These are phyloP conservation scores for Biscutella auriculata DNA, from an alignment of 441 rosid genomes.

Conservation along the genomic window DNA sequence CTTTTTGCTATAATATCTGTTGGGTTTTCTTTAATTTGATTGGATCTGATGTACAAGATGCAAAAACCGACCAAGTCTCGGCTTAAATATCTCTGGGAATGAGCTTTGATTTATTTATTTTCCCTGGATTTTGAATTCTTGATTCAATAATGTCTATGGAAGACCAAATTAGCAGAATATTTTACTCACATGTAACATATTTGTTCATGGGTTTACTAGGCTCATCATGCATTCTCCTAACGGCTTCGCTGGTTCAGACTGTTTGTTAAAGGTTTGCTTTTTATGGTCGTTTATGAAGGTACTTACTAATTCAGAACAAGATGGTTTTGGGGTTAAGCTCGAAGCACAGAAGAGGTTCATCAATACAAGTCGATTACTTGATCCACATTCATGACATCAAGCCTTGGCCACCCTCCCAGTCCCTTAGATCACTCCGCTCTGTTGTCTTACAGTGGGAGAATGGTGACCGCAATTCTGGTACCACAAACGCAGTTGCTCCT, in stretches of 20 bases:
- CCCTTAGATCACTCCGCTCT: conserved; percentile 73
- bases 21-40: background rate
- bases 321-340: conserved; percentile 61
- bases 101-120: too few species aligned
- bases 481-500: conserved; percentile 57
- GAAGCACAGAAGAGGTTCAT: conserved; percentile 45
- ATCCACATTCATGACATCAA: conserved; percentile 75
- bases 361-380: conserved; percentile 48
- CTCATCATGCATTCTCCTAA: conserved; percentile 6
- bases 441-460: conserved; percentile 87
- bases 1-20: background rate
- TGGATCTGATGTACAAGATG: conserved; percentile 7
- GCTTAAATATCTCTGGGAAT: background rate
- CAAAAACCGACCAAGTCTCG: background rate
- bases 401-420: conserved; percentile 99
- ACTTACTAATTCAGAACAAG: conserved; percentile 6
- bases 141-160: background rate
- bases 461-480: conserved; percentile 60
- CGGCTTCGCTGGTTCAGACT: background rate
- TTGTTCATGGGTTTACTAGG: background rate
- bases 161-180: background rate
- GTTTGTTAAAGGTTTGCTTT: background rate
- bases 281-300: background rate
- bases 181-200: background rate
- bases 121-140: background rate